Evolutionary conservation across 108 stramenopile genomes (phyloP).

Genomic region (Pseudonitzschia pungens): DNA sequence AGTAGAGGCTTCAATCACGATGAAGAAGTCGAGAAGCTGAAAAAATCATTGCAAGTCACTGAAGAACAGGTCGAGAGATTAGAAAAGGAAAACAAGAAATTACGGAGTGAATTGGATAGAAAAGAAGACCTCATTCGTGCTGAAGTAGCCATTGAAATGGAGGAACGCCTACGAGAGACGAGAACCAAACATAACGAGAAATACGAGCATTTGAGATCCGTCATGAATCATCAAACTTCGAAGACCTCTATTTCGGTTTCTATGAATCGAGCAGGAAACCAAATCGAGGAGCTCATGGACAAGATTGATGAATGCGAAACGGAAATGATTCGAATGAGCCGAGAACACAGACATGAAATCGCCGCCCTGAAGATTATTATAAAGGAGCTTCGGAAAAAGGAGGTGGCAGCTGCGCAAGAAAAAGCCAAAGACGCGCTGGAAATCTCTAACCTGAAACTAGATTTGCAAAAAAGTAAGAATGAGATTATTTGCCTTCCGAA

Average conservation of each 20-base stretch:
- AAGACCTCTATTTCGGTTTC: constrained; percentile 13
- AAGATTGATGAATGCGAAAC: constrained; percentile 83
- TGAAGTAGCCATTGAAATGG: constrained; percentile 83
- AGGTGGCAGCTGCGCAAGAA: constrained; percentile 27
- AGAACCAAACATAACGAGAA: constrained; percentile 59
- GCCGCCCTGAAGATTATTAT: constrained; percentile 31
- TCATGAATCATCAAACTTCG: constrained; percentile 24
- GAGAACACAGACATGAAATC: constrained; percentile 53
- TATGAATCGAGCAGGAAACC: constrained; percentile 43
- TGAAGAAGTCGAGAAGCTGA: constrained; percentile 38
- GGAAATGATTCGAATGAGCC: constrained; percentile 77
- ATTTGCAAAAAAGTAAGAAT: not conserved
- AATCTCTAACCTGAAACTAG: not conserved
- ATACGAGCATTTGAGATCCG: constrained; percentile 49
- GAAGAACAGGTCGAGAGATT: constrained; percentile 38
- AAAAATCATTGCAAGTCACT: constrained; percentile 22
- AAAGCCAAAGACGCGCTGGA: not conserved
- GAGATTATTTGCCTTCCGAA: not conserved
- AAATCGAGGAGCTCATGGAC: constrained; percentile 66
- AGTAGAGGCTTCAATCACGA: not conserved
- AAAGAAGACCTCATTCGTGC: constrained; percentile 64
- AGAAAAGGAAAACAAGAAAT: constrained; percentile 36
- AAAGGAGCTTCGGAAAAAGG: constrained; percentile 35
- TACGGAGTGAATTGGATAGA: constrained; percentile 49
- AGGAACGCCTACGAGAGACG: constrained; percentile 55